Evolutionary conservation across 1,284 basidiomycete genomes (phyloP).

Genomic region (Leccinum insolens): DNA sequence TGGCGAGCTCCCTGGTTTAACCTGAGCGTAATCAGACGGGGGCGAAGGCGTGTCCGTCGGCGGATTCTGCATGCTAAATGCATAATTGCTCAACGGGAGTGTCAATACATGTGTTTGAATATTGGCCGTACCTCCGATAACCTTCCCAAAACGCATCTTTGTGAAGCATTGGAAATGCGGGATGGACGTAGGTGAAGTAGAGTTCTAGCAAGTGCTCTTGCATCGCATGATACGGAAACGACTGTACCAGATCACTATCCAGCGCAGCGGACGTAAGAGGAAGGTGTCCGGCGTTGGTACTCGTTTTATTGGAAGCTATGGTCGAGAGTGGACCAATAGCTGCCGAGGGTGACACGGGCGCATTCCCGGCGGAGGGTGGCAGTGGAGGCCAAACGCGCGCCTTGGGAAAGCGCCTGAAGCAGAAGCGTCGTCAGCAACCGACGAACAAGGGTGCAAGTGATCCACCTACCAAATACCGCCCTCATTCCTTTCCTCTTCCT

Average conservation of each 20-base stretch:
- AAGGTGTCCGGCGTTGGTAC: slow-evolving; percentile 9
- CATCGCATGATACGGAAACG: slow-evolving; percentile 53
- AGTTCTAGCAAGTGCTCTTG: slow-evolving; percentile 74
- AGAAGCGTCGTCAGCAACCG: slow-evolving; percentile 3
- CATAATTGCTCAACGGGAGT: neutral
- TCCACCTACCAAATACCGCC: slow-evolving; percentile 75
- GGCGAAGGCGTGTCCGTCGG: slow-evolving; percentile 34
- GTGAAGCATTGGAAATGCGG: slow-evolving; percentile 72
- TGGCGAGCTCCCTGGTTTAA: slow-evolving; percentile 32
- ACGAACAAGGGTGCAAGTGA: neutral
- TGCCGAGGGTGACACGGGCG: slow-evolving; percentile 15
- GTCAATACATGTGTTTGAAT: neutral
- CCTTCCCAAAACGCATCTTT: slow-evolving; percentile 70
- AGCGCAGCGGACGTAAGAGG: slow-evolving; percentile 23
- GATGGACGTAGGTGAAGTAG: slow-evolving; percentile 81
- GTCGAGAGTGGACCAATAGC: slow-evolving; percentile 5
- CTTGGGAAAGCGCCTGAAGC: slow-evolving; percentile 47
- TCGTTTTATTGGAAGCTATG: slow-evolving; percentile 10
- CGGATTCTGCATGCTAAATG: slow-evolving; percentile 28
- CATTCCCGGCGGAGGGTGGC: slow-evolving; percentile 33
- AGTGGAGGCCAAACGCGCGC: slow-evolving; percentile 76
- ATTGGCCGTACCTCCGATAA: slow-evolving; percentile 46
- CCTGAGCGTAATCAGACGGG: slow-evolving; percentile 30
- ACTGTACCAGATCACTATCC: slow-evolving; percentile 40
- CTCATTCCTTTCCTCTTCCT: slow-evolving; percentile 66